Conservation (phyloP, 306 rosid species). For the Medicago truncatula region MtrunA17r5.0-ANR NC_053046.1:18895001-18895500, state of each 20-base stretch:
- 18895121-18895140: too few species aligned
- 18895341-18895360: not conserved
- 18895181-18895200: not conserved
- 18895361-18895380: not conserved
- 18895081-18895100: too few species aligned
- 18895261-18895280: not conserved
- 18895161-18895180: not conserved
- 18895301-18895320: too few species aligned
- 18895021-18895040: too few species aligned
- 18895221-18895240: not conserved
- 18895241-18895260: not conserved
- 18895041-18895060: too few species aligned
- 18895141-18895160: too few species aligned
- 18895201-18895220: too few species aligned
- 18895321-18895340: not conserved
- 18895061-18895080: too few species aligned
- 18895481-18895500: not conserved
- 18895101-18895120: too few species aligned
- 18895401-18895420: conserved; percentile 11
- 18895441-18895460: conserved; percentile 6
- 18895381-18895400: not conserved
- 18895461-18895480: conserved; percentile 26
- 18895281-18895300: not conserved
- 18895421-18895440: not conserved
- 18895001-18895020: too few species aligned